Evolutionary conservation across 495 filamentous ascomycete species (phyloP), one percentile per base, ranked within the genome.

Genomic region (Thozetella sp.): DNA sequence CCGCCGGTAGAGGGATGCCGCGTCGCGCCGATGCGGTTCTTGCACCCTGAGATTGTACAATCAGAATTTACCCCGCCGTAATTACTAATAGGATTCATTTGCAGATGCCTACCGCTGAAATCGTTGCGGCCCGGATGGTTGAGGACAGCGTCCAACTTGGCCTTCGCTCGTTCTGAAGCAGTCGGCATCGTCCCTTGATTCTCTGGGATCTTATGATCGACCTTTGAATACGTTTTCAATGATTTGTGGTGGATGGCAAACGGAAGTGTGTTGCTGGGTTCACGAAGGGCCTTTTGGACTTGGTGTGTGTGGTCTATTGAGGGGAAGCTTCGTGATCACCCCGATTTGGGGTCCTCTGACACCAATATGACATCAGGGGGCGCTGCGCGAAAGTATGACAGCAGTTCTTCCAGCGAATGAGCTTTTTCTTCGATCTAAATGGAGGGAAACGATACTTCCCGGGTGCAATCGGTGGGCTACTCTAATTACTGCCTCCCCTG

Each of bases 1-100:
- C 43, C 43, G 20, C 43, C 43, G 43, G 9, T 20, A n/a, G 43
- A 48, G 20, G 43, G 43, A 48, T 48, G 43, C 10, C 43, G 43
- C 43, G 43, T 48, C 4, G 43, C 43, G 43, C 43, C 43, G n/a
- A 48, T 48, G 43, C 43, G 43, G 43, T 48, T 48, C n/a, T 48
- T 48, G 43, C 43, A 48, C 3, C 43, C 43, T 48, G 43, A 4
- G n/a, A 48, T 20, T n/a, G 6, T n/a, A n/a, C 9, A 11, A 20
- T 20, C 43, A 48, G 12, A 20, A 48, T 10, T 20, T 3, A 48
- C n/a, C n/a, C n/a, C n/a, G n/a, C n/a, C n/a, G n/a, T n/a, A n/a
- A n/a, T n/a, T n/a, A n/a, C n/a, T n/a, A n/a, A n/a, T n/a, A n/a
- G n/a, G n/a, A n/a, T n/a, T n/a, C n/a, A n/a, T n/a, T n/a, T n/a